Evolutionary conservation across 306 rosid species (phyloP).

Genomic region (Ceratonia siliqua): DNA sequence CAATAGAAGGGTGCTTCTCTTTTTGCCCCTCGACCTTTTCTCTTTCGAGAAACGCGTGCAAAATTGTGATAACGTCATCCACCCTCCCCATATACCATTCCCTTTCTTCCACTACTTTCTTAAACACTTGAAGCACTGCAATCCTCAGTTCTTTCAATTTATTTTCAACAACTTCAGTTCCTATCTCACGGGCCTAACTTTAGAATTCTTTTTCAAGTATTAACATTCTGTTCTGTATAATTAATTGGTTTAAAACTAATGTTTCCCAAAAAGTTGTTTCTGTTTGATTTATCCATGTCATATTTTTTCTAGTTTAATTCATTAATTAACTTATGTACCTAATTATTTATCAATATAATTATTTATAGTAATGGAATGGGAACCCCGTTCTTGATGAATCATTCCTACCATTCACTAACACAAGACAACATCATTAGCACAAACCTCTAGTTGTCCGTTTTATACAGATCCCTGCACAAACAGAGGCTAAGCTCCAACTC

Average conservation of each 20-base stretch:
- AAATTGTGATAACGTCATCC: slow-evolving; percentile 68
- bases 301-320: background rate
- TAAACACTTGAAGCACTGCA: too few species aligned
- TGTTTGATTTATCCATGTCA: slow-evolving; percentile 13
- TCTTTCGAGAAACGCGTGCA: slow-evolving; percentile 77
- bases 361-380: slow-evolving; percentile 41
- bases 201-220: background rate
- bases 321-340: background rate
- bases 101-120: slow-evolving; percentile 2
- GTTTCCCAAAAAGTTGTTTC: slow-evolving; percentile 6
- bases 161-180: background rate
- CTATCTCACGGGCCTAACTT: background rate
- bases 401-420: slow-evolving; percentile 80
- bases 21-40: slow-evolving; percentile 54
- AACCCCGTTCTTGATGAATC: slow-evolving; percentile 81
- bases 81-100: slow-evolving; percentile 1
- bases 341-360: slow-evolving; percentile 11
- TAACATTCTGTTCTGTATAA: background rate
- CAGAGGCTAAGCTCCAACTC: slow-evolving; percentile 19
- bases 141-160: too few species aligned
- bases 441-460: slow-evolving; percentile 59
- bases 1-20: slow-evolving; percentile 52
- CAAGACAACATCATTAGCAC: slow-evolving; percentile 91
- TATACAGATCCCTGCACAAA: slow-evolving; percentile 31
- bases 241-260: background rate